Evolutionary conservation across 805 yeast species (phyloP).

Genomic region (Myxozyma geophila): DNA sequence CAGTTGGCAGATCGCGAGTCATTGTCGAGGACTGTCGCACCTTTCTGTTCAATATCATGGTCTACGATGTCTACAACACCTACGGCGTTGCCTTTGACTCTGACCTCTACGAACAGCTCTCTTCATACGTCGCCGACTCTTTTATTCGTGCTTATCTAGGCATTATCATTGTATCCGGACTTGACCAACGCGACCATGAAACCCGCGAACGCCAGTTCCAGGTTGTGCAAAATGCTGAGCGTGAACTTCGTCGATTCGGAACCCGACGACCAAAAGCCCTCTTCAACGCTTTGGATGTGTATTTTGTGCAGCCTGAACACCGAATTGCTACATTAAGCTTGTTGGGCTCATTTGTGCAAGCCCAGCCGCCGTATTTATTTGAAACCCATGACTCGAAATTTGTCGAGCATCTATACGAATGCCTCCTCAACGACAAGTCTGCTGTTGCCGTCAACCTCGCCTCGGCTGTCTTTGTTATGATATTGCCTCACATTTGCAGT

Average conservation of each 20-base stretch:
- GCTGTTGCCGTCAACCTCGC: conserved; percentile 49
- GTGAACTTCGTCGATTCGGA: conserved; percentile 52
- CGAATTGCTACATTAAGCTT: conserved; percentile 48
- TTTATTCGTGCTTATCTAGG: conserved; percentile 38
- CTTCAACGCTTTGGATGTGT: conserved; percentile 48
- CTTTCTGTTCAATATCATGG: conserved; percentile 42
- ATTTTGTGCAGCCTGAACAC: conserved; percentile 44
- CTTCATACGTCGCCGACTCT: conserved; percentile 39
- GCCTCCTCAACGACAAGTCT: conserved; percentile 51
- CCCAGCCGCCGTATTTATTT: conserved; percentile 43
- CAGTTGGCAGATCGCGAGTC: conserved; percentile 54
- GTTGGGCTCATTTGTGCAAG: conserved; percentile 44
- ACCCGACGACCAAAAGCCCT: conserved; percentile 47
- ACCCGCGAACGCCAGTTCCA: conserved; percentile 55
- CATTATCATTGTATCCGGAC: conserved; percentile 23
- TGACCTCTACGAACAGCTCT: conserved; percentile 35
- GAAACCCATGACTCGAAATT: conserved; percentile 48
- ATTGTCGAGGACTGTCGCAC: conserved; percentile 46
- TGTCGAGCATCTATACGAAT: conserved; percentile 48
- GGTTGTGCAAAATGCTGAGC: conserved; percentile 51
- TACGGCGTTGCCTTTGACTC: conserved; percentile 23
- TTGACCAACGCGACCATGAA: conserved; percentile 14
- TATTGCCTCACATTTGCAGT: conserved; percentile 54
- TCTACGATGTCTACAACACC: conserved; percentile 36
- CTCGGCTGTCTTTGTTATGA: conserved; percentile 49